Evolutionary conservation across 73 alveolate genomes (phyloP), one percentile per base, ranked within the genome.

Genomic region (Urostyla sp.): DNA sequence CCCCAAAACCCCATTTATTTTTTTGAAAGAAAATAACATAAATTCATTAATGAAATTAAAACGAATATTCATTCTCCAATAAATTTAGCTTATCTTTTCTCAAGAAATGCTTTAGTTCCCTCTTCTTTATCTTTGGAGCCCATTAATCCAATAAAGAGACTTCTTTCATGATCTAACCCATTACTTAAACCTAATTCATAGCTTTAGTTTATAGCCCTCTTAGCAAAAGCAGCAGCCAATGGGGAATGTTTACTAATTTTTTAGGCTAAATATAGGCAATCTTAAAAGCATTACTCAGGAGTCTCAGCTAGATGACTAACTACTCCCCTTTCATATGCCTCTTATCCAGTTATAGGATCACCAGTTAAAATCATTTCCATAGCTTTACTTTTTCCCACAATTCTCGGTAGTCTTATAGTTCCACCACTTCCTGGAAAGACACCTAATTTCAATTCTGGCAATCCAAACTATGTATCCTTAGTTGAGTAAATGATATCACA

Each of bases 371-470:
- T 72, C 91, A 89, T 79, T 80, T 93, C 92, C 94, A 90, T 93
- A 0, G 99, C 98, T 84, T 87, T 91, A 0, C 92, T 80, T 72
- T 90, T 89, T n/a, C 97, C 97, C 32, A 86, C 95, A 27, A 82
- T 66, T 53, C 95, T 72, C 23, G 94, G 59, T 52, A 95, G 87
- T 66, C 98, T 92, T 63, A 89, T 90, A 43, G 99, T 94, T 0
- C 98, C 98, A 0, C 98, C 99, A 3, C 90, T 93, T 26, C 97
- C 99, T 23, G 98, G 98, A 35, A 91, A 85, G 37, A 90, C 52
- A 0, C 97, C 98, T 1, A 94, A 73, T 35, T 92, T 92, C 45
- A 92, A 90, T 79, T 94, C 98, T 38, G 98, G 98, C 51, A 78
- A 91, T 0, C 96, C 99, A 59, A 95, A 91, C 76, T 91, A 50